Base-by-base conservation (phyloP, 2,329 filamentous ascomycete species). In the Aspergillus sp. region DNA sequence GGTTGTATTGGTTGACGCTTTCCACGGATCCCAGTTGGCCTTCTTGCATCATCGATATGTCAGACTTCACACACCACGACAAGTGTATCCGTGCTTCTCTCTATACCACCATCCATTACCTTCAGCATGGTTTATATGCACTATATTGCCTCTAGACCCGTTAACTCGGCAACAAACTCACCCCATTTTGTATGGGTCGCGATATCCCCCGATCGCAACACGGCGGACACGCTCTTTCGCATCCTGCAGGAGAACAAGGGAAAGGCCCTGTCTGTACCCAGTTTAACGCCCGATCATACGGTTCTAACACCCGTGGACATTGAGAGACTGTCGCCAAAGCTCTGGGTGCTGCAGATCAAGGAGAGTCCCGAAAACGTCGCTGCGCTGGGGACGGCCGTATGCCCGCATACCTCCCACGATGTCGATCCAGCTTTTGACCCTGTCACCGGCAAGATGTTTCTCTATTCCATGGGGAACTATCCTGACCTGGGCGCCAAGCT, bases 151-250 rank as follows among this genome's bases (percentile, higher is more conserved):
- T 38, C 51, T 2, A 36, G 44, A 32, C 51, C 51, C n/a, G 17
- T 20, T 17, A 20, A 45, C 12, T 30, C 38, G 12, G 22, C 18
- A 15, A 32, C 13, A 41, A 36, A 36, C 11, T 11, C 26, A 4
- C 42, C 50, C 2, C 30, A 45, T 9, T 26, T 44, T 3, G 42
- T 47, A 9, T 53, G 51, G 51, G 22, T 53, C 13, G 51, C 26
- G n/a, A 24, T 53, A 18, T 53, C 51, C 7, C 51, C 51, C 12
- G 39, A 53, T 24, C 51, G 51, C n/a, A 53, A 53, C 24, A 53
- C 51, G 2, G 51, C 51, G 9, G 51, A 53, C 12, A 48, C 51
- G 3, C 22, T 53, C 1, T 53, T 53, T 32, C 51, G 51, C 15
- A 53, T 53, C 13, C 43, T 53, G 2, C 42, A 53, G 13, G 51